Conservation (phyloP, 495 filamentous ascomycete species). For the Viridothelium virens region DNA sequence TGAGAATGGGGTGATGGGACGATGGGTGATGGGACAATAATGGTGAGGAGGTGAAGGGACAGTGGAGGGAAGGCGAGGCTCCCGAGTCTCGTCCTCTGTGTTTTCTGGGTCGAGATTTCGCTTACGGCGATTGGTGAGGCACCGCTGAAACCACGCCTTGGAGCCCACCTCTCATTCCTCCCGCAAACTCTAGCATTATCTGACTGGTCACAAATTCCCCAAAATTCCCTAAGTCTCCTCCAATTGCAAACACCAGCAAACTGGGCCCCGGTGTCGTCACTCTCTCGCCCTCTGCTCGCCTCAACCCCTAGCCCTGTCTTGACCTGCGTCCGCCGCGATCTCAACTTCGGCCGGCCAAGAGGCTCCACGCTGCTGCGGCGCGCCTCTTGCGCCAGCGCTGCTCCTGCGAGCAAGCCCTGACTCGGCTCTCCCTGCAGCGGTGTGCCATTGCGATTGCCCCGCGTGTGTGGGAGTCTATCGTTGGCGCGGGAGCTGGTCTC, state of each 20-base stretch:
- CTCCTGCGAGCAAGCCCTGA: background rate
- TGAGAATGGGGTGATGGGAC: too few relatives aligned
- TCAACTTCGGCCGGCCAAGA: background rate
- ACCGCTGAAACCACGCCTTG: background rate
- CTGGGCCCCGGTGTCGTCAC: conserved; percentile 5
- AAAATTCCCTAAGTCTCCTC: background rate
- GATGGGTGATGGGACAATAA: too few relatives aligned
- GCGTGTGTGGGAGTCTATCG: background rate
- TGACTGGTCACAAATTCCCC: conserved; percentile 9
- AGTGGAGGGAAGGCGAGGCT: too few relatives aligned
- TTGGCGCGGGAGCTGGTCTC: conserved; percentile 7
- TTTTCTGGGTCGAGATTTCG: background rate
- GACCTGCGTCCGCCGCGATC: conserved; percentile 5
- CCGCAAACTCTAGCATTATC: background rate
- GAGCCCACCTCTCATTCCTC: conserved; percentile 4
- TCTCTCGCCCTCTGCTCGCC: background rate
- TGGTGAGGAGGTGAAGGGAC: too few relatives aligned
- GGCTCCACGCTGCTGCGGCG: background rate
- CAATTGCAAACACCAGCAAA: background rate
- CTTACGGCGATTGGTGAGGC: background rate
- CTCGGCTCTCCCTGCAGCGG: background rate
- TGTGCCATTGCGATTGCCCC: conserved; percentile 1
- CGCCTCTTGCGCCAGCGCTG: conserved; percentile 5
- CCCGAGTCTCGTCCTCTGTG: too few relatives aligned
- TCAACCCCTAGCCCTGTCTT: background rate